A percentile compares a stretch with the other conserved stretches of the same genome.
These are phyloP conservation scores for Didymella pinodella DNA, from an alignment of 2,329 filamentous ascomycete species.

Conservation along the genomic window DNA sequence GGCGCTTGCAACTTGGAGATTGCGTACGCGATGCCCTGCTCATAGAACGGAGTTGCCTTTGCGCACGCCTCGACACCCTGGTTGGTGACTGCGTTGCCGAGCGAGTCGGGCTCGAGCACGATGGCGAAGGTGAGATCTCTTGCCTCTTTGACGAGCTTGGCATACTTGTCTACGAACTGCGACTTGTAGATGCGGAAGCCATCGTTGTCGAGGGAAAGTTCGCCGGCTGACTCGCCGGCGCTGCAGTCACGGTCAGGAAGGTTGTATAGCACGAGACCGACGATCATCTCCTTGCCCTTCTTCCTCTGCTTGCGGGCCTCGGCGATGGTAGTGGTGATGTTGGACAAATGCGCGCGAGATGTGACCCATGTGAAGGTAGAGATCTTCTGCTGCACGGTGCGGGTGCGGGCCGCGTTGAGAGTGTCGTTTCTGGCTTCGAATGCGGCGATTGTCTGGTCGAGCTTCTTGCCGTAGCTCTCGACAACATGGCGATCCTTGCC, in stretches of 20 bases:
- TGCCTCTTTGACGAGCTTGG: constrained; percentile 33
- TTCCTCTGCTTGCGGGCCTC: constrained; percentile 35
- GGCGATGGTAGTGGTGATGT: constrained; percentile 32
- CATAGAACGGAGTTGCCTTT: constrained; percentile 36
- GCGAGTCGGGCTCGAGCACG: constrained; percentile 39
- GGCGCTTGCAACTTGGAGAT: constrained; percentile 40
- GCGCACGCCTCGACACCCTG: constrained; percentile 34
- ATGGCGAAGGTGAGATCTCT: constrained; percentile 41
- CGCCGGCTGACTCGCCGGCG: constrained; percentile 78
- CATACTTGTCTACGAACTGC: constrained; percentile 40
- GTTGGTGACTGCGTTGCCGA: constrained; percentile 44
- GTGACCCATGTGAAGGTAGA: constrained; percentile 42
- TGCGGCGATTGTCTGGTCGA: constrained; percentile 36
- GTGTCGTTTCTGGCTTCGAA: constrained; percentile 35
- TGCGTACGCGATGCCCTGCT: constrained; percentile 42
- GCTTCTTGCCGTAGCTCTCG: constrained; percentile 35
- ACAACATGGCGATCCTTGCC: constrained; percentile 38
- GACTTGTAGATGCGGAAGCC: constrained; percentile 39
- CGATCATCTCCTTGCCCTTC: constrained; percentile 30
- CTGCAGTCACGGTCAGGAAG: constrained; percentile 91
- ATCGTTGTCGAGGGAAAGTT: constrained; percentile 74
- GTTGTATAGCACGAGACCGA: constrained; percentile 76
- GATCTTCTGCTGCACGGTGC: constrained; percentile 37
- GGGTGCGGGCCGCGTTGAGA: constrained; percentile 38
- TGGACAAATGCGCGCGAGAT: constrained; percentile 29